Evolutionary conservation across 139 green algal species (phyloP).

Genomic region (Yamagishiella unicocca): DNA sequence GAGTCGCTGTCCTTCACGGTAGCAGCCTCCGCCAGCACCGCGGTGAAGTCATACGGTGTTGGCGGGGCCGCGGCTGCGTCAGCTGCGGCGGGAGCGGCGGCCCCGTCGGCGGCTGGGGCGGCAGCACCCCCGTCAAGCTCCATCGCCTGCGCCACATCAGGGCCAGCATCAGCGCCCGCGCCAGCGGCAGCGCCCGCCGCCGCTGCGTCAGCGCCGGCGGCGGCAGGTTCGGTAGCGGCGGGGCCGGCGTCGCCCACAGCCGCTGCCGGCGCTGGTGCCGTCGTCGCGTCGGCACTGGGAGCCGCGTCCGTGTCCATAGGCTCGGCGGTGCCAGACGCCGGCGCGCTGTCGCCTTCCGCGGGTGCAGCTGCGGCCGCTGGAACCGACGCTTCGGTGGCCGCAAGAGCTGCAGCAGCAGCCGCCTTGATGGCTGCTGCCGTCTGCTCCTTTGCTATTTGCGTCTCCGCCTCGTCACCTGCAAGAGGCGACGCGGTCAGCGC

Average conservation of each 20-base stretch:
- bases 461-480: slow-evolving; percentile 45
- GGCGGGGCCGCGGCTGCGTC: neutral
- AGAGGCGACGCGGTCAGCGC: too few species aligned
- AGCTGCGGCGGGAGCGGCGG: slow-evolving; percentile 24
- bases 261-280: neutral
- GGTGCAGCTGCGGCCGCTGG: neutral
- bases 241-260: neutral
- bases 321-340: neutral
- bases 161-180: neutral
- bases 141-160: slow-evolving; percentile 27
- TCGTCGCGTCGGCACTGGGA: neutral
- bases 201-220: neutral
- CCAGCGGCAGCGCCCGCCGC: neutral
- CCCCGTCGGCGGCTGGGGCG: neutral
- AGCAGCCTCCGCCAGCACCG: slow-evolving; percentile 23
- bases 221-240: too few species aligned
- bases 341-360: neutral
- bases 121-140: slow-evolving; percentile 16
- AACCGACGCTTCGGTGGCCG: neutral
- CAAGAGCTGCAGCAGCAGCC: neutral
- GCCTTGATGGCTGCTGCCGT: neutral
- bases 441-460: slow-evolving; percentile 39
- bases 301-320: slow-evolving; percentile 43
- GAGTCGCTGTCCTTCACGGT: slow-evolving; percentile 38
- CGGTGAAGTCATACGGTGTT: slow-evolving; percentile 44